Percentiles rank a stretch among this genome's conserved stretches.
These are phyloP conservation scores for Alternaria ethzedia DNA, from an alignment of 2,329 filamentous ascomycete species.

Conservation along the genomic window DNA sequence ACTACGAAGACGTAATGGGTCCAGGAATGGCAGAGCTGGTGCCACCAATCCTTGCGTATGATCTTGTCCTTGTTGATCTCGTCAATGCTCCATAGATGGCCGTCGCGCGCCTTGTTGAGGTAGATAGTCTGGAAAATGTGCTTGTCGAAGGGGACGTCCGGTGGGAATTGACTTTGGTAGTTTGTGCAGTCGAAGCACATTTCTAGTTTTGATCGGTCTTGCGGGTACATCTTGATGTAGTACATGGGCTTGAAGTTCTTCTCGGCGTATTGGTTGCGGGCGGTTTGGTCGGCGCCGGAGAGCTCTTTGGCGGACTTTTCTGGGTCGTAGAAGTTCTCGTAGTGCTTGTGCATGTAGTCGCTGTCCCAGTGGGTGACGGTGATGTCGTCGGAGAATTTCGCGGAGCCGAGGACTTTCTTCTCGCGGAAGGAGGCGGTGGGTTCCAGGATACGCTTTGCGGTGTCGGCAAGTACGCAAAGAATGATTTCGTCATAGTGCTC, in stretches of 20 bases:
- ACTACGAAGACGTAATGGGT: constrained; percentile 70
- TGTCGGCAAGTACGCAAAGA: constrained; percentile 65
- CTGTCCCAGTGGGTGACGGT: constrained; percentile 72
- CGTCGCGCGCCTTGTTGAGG: constrained; percentile 63
- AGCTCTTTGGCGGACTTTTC: constrained; percentile 54
- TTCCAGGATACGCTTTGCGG: constrained; percentile 65
- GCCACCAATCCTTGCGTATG: constrained; percentile 71
- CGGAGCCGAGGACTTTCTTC: constrained; percentile 71
- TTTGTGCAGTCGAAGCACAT: constrained; percentile 77
- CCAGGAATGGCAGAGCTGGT: constrained; percentile 69
- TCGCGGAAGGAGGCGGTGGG: constrained; percentile 67
- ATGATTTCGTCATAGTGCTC: constrained; percentile 70
- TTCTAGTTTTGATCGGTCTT: constrained; percentile 63
- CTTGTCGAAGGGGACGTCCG: constrained; percentile 60
- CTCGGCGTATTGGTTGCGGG: constrained; percentile 54
- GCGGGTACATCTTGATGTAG: constrained; percentile 65
- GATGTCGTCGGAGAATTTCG: constrained; percentile 73
- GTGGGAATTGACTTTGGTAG: constrained; percentile 73
- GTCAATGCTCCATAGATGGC: constrained; percentile 64
- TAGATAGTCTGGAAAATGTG: constrained; percentile 77
- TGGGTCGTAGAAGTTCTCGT: constrained; percentile 66
- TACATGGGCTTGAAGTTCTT: constrained; percentile 69
- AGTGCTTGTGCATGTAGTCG: constrained; percentile 70
- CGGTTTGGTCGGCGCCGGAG: constrained; percentile 51
- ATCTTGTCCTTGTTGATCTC: constrained; percentile 66